Conservation (phyloP, 208 protist species). For the Vickermania ingenoplastis region DNA sequence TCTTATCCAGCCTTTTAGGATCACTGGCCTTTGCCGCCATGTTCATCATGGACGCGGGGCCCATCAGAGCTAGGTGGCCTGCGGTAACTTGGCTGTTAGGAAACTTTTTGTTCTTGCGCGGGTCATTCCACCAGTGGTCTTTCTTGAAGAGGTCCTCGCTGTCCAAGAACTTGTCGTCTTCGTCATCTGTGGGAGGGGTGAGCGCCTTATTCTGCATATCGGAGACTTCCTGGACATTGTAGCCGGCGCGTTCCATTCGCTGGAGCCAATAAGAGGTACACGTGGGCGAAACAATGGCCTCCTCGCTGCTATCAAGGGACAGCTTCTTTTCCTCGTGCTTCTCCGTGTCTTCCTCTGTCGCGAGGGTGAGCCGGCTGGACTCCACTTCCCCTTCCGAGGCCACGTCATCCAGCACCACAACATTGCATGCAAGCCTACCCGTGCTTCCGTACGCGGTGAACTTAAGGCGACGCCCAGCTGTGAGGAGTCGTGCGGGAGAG, state of each 20-base stretch:
- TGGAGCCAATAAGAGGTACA: slow-evolving; percentile 83
- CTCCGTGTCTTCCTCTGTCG: slow-evolving; percentile 33
- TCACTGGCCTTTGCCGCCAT: slow-evolving; percentile 75
- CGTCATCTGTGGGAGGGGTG: slow-evolving; percentile 54
- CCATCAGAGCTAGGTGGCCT: slow-evolving; percentile 71
- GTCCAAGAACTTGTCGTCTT: slow-evolving; percentile 63
- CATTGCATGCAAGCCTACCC: slow-evolving; percentile 54
- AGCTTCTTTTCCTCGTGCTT: slow-evolving; percentile 20
- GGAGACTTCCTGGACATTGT: slow-evolving; percentile 74
- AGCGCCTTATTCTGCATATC: slow-evolving; percentile 59
- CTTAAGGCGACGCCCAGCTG: slow-evolving; percentile 29
- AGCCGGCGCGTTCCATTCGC: slow-evolving; percentile 75
- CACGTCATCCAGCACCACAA: slow-evolving; percentile 56
- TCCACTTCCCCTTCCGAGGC: slow-evolving; percentile 26
- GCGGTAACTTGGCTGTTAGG: slow-evolving; percentile 76
- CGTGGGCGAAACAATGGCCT: slow-evolving; percentile 79
- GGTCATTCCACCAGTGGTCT: slow-evolving; percentile 84
- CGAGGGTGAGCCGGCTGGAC: slow-evolving; percentile 9
- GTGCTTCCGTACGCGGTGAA: slow-evolving; percentile 61
- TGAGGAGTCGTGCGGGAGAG: neutral
- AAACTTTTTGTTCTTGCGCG: slow-evolving; percentile 68
- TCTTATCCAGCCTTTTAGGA: slow-evolving; percentile 76
- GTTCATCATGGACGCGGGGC: slow-evolving; percentile 85
- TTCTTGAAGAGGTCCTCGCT: slow-evolving; percentile 84
- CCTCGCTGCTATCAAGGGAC: slow-evolving; percentile 52